Percentiles rank a stretch among this genome's conserved stretches.
Conservation (phyloP, 2,329 filamentous ascomycete species). For the Orbilia oligospora region DNA sequence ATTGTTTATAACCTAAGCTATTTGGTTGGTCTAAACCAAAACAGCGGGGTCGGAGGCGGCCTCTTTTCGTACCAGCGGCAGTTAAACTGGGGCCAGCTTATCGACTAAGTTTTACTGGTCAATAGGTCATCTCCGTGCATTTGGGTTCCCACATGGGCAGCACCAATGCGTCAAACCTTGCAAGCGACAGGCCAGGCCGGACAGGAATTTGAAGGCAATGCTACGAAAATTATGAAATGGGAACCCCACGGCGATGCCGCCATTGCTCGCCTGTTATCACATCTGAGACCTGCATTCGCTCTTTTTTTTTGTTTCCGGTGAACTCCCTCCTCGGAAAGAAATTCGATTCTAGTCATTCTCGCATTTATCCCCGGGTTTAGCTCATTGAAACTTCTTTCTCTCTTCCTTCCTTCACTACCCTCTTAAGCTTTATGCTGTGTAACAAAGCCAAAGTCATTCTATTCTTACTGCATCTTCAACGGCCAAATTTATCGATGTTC, state of each 20-base stretch:
- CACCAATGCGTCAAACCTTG: constrained; percentile 37
- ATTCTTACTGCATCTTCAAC: not conserved
- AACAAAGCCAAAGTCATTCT: constrained; percentile 18
- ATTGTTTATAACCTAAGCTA: not conserved
- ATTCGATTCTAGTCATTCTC: constrained; percentile 32
- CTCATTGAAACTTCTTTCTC: constrained; percentile 11
- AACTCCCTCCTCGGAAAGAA: constrained; percentile 49
- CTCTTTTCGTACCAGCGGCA: constrained; percentile 30
- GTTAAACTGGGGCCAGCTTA: constrained; percentile 38
- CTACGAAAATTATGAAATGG: constrained; percentile 37
- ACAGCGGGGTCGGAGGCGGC: constrained; percentile 30
- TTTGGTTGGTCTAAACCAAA: constrained; percentile 11
- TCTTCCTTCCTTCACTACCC: constrained; percentile 22
- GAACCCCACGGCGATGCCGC: constrained; percentile 51
- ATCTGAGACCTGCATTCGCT: constrained; percentile 59
- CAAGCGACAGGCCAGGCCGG: constrained; percentile 15
- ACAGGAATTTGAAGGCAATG: constrained; percentile 13
- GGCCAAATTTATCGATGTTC: not conserved
- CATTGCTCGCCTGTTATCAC: constrained; percentile 39
- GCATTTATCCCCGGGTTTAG: constrained; percentile 11
- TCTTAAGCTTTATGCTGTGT: constrained; percentile 20
- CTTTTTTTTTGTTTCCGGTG: constrained; percentile 32
- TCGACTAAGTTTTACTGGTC: constrained; percentile 53
- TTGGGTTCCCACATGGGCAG: constrained; percentile 36
- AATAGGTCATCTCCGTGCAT: constrained; percentile 51